A percentile compares a stretch with the other conserved stretches of the same genome.
Conservation (phyloP, 2,329 filamentous ascomycete genomes). For the Pseudopyricularia cyperi region DNA sequence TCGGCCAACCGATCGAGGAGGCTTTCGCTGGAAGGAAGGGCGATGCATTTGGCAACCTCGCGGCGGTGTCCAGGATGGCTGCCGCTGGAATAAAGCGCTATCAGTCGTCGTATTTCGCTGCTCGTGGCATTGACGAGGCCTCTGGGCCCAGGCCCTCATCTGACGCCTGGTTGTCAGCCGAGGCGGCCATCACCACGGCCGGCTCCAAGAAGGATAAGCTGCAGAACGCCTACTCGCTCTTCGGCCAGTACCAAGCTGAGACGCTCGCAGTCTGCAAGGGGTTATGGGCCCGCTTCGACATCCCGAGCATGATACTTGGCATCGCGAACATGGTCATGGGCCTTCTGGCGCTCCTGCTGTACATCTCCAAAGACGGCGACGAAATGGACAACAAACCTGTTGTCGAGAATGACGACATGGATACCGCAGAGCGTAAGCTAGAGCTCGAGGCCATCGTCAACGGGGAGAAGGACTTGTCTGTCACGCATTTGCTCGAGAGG, state of each 20-base stretch:
- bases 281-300: constrained; percentile 86
- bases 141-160: constrained; percentile 39
- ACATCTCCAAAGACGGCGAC: constrained; percentile 42
- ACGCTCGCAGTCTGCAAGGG: constrained; percentile 69
- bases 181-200: constrained; percentile 19
- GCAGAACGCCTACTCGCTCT: constrained; percentile 39
- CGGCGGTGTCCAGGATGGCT: constrained; percentile 61
- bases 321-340: constrained; percentile 57
- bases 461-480: constrained; percentile 11
- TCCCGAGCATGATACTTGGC: constrained; percentile 73
- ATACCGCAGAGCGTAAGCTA: constrained; percentile 43
- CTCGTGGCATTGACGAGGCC: constrained; percentile 48
- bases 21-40: constrained; percentile 66
- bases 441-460: constrained; percentile 30
- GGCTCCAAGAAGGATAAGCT: constrained; percentile 20
- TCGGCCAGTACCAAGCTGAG: constrained; percentile 61
- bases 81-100: constrained; percentile 84
- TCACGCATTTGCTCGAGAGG: constrained; percentile 23
- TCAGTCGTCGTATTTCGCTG: constrained; percentile 67
- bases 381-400: constrained; percentile 30
- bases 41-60: constrained; percentile 63
- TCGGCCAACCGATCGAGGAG: constrained; percentile 87
- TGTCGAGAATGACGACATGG: constrained; percentile 43
- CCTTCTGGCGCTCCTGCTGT: constrained; percentile 58
- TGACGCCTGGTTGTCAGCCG: constrained; percentile 10